Evolutionary conservation across 805 yeast genomes (phyloP).

Genomic region (Teunomyces panamensis): DNA sequence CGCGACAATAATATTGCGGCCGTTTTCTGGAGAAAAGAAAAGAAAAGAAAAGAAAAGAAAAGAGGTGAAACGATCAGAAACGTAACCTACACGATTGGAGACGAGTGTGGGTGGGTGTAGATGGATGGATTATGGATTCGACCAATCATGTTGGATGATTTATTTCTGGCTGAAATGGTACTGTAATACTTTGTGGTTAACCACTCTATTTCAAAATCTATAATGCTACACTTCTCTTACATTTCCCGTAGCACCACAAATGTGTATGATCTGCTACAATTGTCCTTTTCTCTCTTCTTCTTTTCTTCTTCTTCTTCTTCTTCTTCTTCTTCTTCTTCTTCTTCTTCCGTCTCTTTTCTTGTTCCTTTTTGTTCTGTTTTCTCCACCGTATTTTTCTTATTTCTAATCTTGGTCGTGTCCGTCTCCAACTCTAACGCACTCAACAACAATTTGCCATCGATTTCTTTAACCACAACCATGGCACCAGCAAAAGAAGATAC

Average conservation of each 20-base stretch:
- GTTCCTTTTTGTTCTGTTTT: neutral
- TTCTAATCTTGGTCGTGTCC: neutral
- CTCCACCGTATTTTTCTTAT: neutral
- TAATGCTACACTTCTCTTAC: neutral
- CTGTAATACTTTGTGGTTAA: too few relatives aligned
- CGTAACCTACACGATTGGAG: too few relatives aligned
- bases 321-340: neutral
- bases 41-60: neutral
- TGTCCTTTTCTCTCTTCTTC: neutral
- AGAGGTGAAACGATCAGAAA: neutral
- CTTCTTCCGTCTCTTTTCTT: neutral
- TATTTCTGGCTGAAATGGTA: too few relatives aligned
- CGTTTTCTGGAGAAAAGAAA: neutral
- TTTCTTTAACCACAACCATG: slow-evolving; percentile 17
- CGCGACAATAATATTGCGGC: neutral
- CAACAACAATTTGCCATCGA: slow-evolving; percentile 4
- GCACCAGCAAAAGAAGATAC: slow-evolving; percentile 33
- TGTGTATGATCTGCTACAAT: too few relatives aligned
- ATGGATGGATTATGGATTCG: too few relatives aligned
- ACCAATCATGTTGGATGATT: too few relatives aligned
- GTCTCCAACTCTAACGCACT: neutral
- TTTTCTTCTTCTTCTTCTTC: neutral
- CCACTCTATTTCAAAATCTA: too few relatives aligned
- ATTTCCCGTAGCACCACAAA: neutral
- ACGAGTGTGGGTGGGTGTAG: too few relatives aligned